Base-by-base conservation (phyloP, 176 grass and related monocot genomes). In the Oryza meridionalis region DNA sequence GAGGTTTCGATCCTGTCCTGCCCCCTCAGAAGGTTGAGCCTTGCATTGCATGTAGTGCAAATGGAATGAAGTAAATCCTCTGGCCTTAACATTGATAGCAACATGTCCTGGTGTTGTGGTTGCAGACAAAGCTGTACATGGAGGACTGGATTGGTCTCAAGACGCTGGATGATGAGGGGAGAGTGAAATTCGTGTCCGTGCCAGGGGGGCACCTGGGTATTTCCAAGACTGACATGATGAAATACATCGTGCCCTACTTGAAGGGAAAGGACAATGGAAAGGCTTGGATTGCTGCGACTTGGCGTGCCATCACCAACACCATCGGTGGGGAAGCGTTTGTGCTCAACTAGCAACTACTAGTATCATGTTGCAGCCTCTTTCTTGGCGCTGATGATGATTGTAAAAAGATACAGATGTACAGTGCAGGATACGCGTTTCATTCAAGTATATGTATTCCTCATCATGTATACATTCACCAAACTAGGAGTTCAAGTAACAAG, bases 131-230 rank as follows among this genome's bases (percentile, higher is more conserved):
- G 3, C 82, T 98, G 24, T 98, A 98, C n/a, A 70, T 72, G 9
- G 92, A 98, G 86, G 95, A 98, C 40, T 98, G 95, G 95, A 93
- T 95, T 15, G 95, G 95, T 49, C 62, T 98, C 61, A 98, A 87
- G 84, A 77, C 70, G 27, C 79, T 98, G 58, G 95, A 98, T 70
- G 87, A 98, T 64, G 87, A 87, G 25, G 95, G 95, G 40, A 80
- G 91, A 81, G 92, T 98, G 3, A 90, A 94, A 69, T 95, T 84
- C 15, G 42, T 94, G 19, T 94, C 83, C 0, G 95, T 98, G 19
- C n/a, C 90, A 35, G 95, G 95, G 68, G 93, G 88, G 19, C 92
- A 98, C 82, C 87, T 98, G 53, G 80, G 88, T 12, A 98, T 97
- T 71, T 97, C 95, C 22, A 76, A 70, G 21, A 83, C 72, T 40